Evolutionary conservation across 768 basidiomycete species (phyloP).

Genomic region (Pisolithus tinctorius): DNA sequence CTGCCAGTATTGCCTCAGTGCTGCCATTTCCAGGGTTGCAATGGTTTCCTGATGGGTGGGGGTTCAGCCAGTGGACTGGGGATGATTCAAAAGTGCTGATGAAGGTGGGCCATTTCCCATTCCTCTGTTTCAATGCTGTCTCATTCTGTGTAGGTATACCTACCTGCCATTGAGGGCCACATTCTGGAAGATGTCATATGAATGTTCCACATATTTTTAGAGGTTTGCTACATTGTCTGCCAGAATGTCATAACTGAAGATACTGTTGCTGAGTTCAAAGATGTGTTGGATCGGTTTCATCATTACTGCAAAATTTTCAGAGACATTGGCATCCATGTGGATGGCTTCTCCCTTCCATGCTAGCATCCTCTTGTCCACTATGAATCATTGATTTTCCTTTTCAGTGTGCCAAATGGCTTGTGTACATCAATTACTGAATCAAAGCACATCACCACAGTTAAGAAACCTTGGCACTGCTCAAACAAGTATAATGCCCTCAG

Average conservation of each 20-base stretch:
- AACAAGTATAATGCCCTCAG: not conserved
- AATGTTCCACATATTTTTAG: not conserved
- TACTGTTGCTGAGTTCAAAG: not conserved
- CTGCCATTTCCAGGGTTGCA: too few species aligned
- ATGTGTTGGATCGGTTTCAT: not conserved
- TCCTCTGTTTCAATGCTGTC: too few species aligned
- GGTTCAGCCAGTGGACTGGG: too few species aligned
- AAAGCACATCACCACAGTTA: not conserved
- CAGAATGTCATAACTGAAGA: not conserved
- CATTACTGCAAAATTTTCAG: not conserved
- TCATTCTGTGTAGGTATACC: not conserved
- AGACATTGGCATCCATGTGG: not conserved
- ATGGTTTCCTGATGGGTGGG: too few species aligned
- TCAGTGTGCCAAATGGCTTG: conserved; percentile 12
- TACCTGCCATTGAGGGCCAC: not conserved
- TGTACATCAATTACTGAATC: not conserved
- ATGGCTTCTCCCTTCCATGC: conserved; percentile 9
- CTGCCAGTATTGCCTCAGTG: too few species aligned
- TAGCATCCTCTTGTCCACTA: conserved; percentile 15
- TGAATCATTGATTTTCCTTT: conserved; percentile 2
- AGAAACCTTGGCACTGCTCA: not conserved
- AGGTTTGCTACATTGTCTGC: not conserved
- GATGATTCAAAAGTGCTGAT: too few species aligned
- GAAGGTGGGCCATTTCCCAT: too few species aligned
- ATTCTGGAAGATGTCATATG: not conserved